phyloP scores from a whole-genome alignment of 176 grass and related monocot species.

The Carex scoparia region DNA sequence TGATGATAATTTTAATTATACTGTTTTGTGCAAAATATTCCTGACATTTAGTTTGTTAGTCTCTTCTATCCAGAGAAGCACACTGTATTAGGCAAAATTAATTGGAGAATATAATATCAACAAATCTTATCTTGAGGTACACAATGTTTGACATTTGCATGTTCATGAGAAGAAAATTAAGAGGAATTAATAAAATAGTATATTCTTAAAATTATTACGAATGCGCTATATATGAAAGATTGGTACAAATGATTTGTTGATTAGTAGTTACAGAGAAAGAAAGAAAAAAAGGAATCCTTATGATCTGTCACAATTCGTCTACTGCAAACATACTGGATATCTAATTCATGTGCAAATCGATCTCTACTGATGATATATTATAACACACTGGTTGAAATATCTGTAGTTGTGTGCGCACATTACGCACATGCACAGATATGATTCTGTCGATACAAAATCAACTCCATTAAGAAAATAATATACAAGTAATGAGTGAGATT shows the following conservation, averaged over 20 bases:
- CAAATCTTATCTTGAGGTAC: not conserved
- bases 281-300: not conserved
- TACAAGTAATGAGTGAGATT: too few relatives aligned
- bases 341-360: not conserved
- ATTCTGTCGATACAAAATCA: not conserved
- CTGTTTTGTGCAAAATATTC: not conserved
- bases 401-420: not conserved
- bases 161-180: not conserved
- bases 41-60: not conserved
- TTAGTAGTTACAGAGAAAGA: not conserved
- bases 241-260: not conserved
- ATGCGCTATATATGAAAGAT: not conserved
- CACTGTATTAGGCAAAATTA: not conserved
- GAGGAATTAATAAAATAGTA: not conserved
- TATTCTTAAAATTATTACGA: not conserved
- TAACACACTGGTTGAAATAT: not conserved
- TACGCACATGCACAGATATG: not conserved
- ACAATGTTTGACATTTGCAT: not conserved
- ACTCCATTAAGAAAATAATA: not conserved
- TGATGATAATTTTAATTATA: slow-evolving; percentile 7
- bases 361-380: not conserved
- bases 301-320: not conserved
- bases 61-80: not conserved
- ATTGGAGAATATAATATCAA: not conserved
- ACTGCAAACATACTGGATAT: not conserved